Evolutionary conservation across 2,329 filamentous ascomycete genomes (phyloP).

Genomic region (Ceratocystis colombiana): DNA sequence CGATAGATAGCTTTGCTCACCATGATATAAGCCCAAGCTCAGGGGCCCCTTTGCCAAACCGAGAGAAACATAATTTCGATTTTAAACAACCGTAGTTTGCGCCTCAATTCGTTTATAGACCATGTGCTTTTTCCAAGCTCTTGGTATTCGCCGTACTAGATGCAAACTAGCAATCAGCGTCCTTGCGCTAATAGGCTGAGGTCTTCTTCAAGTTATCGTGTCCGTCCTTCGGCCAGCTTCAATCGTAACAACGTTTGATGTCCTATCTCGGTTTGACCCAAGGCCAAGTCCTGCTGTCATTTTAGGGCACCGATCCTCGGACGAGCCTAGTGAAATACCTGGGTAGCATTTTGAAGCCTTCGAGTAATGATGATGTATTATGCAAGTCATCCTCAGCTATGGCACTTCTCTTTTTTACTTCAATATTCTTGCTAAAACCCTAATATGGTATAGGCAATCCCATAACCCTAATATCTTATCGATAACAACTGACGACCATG

Average conservation of each 20-base stretch:
- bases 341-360: too few relatives aligned
- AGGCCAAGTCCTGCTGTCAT: neutral
- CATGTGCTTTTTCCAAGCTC: neutral
- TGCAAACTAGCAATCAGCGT: constrained; percentile 8
- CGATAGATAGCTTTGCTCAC: neutral
- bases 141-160: constrained; percentile 19
- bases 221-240: neutral
- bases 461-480: neutral
- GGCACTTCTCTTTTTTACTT: too few relatives aligned
- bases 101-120: neutral
- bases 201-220: neutral
- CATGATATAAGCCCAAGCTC: neutral
- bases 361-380: too few relatives aligned
- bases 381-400: too few relatives aligned
- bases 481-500: neutral
- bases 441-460: rapidly evolving
- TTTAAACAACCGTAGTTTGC: neutral
- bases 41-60: neutral
- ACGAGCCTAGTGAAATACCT: neutral
- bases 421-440: neutral
- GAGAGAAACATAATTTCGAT: neutral
- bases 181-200: neutral
- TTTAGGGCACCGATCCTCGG: neutral
- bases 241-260: neutral
- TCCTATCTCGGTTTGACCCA: neutral